phyloP scores from a whole-genome alignment of 371 early-diverging fungal genomes.

The Mortierella sp. region DNA sequence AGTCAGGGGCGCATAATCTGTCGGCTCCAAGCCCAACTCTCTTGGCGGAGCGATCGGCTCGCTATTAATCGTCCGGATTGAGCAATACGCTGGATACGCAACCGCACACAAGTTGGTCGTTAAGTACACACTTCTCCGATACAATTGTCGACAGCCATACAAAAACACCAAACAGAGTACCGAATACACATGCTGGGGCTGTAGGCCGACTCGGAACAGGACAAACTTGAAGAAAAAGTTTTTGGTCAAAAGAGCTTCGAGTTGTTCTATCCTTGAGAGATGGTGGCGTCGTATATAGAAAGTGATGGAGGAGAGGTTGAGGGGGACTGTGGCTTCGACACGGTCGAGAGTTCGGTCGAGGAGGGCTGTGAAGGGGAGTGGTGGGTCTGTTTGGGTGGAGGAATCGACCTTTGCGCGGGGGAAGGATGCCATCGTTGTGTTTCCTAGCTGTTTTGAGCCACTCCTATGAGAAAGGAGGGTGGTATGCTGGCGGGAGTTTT shows the following conservation, averaged over 20 bases:
- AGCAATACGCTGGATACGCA: slow-evolving; percentile 58
- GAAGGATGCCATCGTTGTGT: slow-evolving; percentile 43
- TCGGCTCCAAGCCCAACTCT: slow-evolving; percentile 44
- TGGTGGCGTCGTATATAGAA: slow-evolving; percentile 58
- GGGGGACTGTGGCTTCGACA: slow-evolving; percentile 54
- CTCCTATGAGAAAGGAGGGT: background rate
- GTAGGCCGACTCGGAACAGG: slow-evolving; percentile 47
- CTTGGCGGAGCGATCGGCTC: slow-evolving; percentile 45
- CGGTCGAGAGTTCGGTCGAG: slow-evolving; percentile 51
- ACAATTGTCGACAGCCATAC: slow-evolving; percentile 51
- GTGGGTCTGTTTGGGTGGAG: slow-evolving; percentile 55
- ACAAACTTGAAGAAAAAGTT: slow-evolving; percentile 46
- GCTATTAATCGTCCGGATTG: slow-evolving; percentile 54
- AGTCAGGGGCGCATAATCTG: slow-evolving; percentile 25
- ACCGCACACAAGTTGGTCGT: slow-evolving; percentile 57
- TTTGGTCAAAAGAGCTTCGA: slow-evolving; percentile 43
- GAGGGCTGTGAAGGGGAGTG: slow-evolving; percentile 53
- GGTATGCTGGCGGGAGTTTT: background rate
- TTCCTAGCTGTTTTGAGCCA: background rate
- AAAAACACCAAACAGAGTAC: slow-evolving; percentile 32
- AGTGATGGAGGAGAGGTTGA: slow-evolving; percentile 55
- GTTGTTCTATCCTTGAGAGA: slow-evolving; percentile 55
- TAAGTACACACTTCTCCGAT: slow-evolving; percentile 41
- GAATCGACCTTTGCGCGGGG: slow-evolving; percentile 57
- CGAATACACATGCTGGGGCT: slow-evolving; percentile 50